Conservation (phyloP, 116 monocot species). For the Zostera marina region DNA sequence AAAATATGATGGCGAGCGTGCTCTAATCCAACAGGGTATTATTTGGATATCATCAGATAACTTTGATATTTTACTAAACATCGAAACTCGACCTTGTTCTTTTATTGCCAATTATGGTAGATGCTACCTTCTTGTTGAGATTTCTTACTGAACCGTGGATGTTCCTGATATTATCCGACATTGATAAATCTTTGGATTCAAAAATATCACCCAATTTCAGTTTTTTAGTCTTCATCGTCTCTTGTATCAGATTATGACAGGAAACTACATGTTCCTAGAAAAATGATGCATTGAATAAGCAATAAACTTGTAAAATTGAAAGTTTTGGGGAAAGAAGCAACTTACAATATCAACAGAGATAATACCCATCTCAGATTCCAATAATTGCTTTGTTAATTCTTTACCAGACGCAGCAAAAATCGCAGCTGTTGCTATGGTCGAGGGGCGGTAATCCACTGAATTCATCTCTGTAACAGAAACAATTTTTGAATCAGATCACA, state of each 20-base stretch:
- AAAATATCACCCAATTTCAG: constrained; percentile 11
- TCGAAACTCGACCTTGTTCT: constrained; percentile 25
- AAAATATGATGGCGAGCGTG: not conserved
- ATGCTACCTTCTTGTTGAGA: constrained; percentile 9
- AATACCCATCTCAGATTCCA: constrained; percentile 12
- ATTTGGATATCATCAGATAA: constrained; percentile 4
- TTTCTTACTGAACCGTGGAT: constrained; percentile 1
- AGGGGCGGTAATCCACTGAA: constrained; percentile 37
- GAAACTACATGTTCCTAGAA: constrained; percentile 48
- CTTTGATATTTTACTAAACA: not conserved
- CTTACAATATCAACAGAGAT: constrained; percentile 29
- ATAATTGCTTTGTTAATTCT: constrained; percentile 18
- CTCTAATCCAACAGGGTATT: not conserved
- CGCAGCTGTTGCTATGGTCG: constrained; percentile 42
- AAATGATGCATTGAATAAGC: not conserved
- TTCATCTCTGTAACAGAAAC: constrained; percentile 30
- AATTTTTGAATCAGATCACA: not conserved
- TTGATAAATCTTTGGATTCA: constrained; percentile 6
- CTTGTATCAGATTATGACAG: constrained; percentile 46
- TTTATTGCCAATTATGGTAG: constrained; percentile 14
- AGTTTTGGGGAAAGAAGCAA: not conserved
- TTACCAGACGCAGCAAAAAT: constrained; percentile 42
- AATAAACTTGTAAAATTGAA: not conserved
- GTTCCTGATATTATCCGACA: constrained; percentile 3
- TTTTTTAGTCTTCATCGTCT: constrained; percentile 28